Evolutionary conservation across 495 filamentous ascomycete genomes (phyloP).

Genomic region (Aspergillus diversus): DNA sequence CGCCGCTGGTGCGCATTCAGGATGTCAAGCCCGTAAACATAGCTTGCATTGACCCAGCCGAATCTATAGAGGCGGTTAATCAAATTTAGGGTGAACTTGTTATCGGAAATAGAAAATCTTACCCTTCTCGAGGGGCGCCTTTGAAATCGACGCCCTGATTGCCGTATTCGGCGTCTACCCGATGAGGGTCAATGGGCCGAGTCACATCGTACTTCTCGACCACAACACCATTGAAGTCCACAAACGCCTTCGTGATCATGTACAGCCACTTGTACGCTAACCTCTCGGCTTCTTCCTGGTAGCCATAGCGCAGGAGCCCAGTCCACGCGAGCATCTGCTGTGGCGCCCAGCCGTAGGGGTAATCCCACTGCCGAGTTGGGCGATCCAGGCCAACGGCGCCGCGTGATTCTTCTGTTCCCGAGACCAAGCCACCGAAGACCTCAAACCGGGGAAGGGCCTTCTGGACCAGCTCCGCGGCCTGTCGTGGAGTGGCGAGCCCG

Average conservation of each 20-base stretch:
- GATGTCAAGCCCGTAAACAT: conserved; percentile 84
- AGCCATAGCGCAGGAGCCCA: conserved; percentile 86
- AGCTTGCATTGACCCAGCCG: conserved; percentile 98
- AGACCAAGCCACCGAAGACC: conserved; percentile 82
- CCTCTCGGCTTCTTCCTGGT: conserved; percentile 82
- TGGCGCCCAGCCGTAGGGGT: conserved; percentile 96
- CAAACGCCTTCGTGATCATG: conserved; percentile 96
- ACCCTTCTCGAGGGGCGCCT: conserved; percentile 94
- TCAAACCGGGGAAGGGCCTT: conserved; percentile 85
- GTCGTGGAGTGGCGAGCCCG: conserved; percentile 75
- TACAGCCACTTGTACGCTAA: conserved; percentile 94
- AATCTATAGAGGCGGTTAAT: conserved; percentile 62
- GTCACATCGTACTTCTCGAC: conserved; percentile 99
- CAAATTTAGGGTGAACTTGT: not conserved
- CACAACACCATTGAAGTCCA: conserved; percentile 95
- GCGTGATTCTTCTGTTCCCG: conserved; percentile 83
- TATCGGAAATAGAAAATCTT: conserved; percentile 42
- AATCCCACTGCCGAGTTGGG: conserved; percentile 97
- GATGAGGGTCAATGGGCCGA: conserved; percentile 81
- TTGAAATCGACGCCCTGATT: conserved; percentile 95
- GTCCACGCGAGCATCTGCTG: conserved; percentile 99
- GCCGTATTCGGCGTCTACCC: conserved; percentile 94
- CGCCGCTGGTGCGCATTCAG: conserved; percentile 82
- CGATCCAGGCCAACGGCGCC: conserved; percentile 77
- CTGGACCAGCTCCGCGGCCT: conserved; percentile 75